These are phyloP conservation scores for Juncus effusus DNA, from an alignment of 176 grass and related monocot genomes.

Conservation along the genomic window DNA sequence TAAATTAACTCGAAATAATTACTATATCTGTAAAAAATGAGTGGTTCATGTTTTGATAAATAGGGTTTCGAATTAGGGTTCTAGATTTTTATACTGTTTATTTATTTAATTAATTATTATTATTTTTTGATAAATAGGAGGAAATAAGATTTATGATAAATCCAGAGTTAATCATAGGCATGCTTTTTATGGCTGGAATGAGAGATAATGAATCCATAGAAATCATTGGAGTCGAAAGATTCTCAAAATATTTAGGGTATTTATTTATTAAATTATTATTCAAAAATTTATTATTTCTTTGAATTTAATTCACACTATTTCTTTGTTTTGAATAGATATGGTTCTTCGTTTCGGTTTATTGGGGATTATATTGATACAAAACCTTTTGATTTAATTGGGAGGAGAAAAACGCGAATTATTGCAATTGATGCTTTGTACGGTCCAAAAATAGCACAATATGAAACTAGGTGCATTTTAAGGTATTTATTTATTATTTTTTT, in stretches of 20 bases:
- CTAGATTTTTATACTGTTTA: background rate
- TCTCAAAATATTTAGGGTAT: conserved; percentile 41
- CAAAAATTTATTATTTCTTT: background rate
- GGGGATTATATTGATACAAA: conserved; percentile 73
- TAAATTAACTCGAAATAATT: too few relatives aligned
- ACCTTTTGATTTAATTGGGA: conserved; percentile 54
- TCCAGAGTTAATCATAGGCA: conserved; percentile 44
- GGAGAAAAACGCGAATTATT: conserved; percentile 69
- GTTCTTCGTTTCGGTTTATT: conserved; percentile 70
- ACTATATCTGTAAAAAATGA: too few relatives aligned
- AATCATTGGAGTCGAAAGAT: conserved; percentile 49
- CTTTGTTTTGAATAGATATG: conserved; percentile 41
- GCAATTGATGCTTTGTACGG: conserved; percentile 82
- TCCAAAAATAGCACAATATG: conserved; percentile 59
- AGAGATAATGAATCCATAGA: conserved; percentile 45
- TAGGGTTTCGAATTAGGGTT: background rate
- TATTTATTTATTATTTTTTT: conserved; percentile 29
- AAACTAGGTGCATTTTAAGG: conserved; percentile 60
- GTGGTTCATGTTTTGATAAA: too few relatives aligned
- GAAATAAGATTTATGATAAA: conserved; percentile 48
- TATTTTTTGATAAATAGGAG: too few relatives aligned
- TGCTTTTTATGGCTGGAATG: conserved; percentile 48
- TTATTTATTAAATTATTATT: conserved; percentile 1
- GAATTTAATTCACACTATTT: background rate
- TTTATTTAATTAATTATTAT: background rate